These are phyloP conservation scores for Fusarium tuaranense DNA, from an alignment of 2,329 filamentous ascomycete species.

Conservation along the genomic window DNA sequence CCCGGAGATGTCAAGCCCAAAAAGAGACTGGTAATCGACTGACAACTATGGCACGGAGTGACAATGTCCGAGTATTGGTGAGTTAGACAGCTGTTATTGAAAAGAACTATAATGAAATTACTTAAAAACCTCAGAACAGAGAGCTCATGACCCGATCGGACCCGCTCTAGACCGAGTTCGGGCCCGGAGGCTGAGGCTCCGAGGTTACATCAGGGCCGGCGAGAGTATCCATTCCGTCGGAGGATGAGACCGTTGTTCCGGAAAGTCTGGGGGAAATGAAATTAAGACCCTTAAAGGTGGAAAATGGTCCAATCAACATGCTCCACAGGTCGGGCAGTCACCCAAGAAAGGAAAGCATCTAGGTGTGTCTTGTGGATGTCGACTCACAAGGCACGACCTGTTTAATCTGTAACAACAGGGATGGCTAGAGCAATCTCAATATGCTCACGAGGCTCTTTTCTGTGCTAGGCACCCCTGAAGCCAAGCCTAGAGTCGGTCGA, in stretches of 20 bases:
- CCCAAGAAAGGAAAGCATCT: neutral
- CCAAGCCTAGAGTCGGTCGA: neutral
- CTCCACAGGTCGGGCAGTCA: neutral
- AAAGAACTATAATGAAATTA: neutral
- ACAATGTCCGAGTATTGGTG: neutral
- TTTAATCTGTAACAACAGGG: neutral
- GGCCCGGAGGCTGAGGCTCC: slow-evolving; percentile 26
- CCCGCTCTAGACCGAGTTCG: slow-evolving; percentile 16
- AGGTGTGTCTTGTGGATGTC: neutral
- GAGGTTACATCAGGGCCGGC: slow-evolving; percentile 16
- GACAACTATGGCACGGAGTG: slow-evolving; percentile 5
- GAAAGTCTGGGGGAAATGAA: neutral
- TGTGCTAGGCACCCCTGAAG: neutral
- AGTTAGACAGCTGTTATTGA: neutral
- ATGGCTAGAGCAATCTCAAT: neutral
- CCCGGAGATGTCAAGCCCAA: neutral
- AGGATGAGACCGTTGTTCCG: slow-evolving; percentile 24
- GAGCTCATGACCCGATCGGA: neutral
- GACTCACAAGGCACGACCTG: neutral
- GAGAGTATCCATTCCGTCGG: slow-evolving; percentile 4
- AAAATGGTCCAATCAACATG: neutral
- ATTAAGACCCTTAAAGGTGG: neutral
- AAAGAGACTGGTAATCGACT: neutral
- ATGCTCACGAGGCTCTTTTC: neutral
- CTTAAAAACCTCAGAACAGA: neutral